Conservation (phyloP, 2,329 filamentous ascomycete species). For the Nothopassalora personata region DNA sequence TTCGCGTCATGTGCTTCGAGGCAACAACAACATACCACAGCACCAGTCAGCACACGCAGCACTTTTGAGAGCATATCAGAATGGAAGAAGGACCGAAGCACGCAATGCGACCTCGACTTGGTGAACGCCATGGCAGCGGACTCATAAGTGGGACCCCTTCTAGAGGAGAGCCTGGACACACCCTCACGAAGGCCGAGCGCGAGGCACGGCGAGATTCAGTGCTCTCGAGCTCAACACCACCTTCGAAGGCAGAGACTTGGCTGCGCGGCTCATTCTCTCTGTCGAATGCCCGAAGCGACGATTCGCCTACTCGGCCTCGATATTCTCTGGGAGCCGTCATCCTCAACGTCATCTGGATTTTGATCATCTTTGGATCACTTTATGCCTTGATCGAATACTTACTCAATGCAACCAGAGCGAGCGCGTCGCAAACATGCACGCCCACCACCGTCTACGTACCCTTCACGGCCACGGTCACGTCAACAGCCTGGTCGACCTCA, state of each 20-base stretch:
- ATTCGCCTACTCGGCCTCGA: not conserved
- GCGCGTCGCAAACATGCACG: constrained; percentile 6
- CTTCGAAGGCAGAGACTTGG: not conserved
- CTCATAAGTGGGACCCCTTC: not conserved
- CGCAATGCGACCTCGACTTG: not conserved
- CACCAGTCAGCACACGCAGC: not conserved
- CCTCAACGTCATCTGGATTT: constrained; percentile 15
- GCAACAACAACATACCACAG: not conserved
- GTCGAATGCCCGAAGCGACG: not conserved
- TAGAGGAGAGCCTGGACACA: not conserved
- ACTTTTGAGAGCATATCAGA: constrained; percentile 3
- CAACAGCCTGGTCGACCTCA: not conserved
- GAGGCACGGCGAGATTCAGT: not conserved
- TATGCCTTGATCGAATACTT: constrained; percentile 25
- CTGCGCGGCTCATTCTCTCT: not conserved
- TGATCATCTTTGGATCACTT: constrained; percentile 24
- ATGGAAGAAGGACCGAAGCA: not conserved
- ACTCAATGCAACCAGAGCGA: constrained; percentile 26
- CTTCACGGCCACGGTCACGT: constrained; percentile 22
- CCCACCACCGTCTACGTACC: constrained; percentile 26
- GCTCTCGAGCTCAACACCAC: not conserved
- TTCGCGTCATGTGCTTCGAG: not conserved
- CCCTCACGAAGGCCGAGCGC: not conserved
- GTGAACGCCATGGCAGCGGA: not conserved
- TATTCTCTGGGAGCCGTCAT: constrained; percentile 7